Evolutionary conservation across 1,139 yeast species (phyloP), one percentile per base, ranked within the genome.

Genomic region (Sugiyamaella pinicola): DNA sequence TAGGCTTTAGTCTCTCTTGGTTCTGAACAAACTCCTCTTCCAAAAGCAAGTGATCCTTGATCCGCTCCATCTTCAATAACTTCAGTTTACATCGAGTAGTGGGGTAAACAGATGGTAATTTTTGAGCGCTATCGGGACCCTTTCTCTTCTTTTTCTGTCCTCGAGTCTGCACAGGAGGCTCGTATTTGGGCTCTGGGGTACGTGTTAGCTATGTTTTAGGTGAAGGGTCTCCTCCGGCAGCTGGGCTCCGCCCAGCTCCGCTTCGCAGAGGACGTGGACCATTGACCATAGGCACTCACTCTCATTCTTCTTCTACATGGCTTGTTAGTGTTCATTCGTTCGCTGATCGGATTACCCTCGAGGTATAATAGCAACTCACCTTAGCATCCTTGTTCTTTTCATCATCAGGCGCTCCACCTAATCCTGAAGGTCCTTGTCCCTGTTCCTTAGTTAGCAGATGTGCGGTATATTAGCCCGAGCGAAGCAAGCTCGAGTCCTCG

Each of bases 11-110:
- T 26, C 90, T 85, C 72, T 93, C 99, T 71, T 93, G 96, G 68
- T 91, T 91, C 60, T 95, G 84, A 38, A 93, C 97, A 72, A 87
- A 95, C 70, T 93, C 99, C 69, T 93, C 99, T 72, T 93, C 99
- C 65, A 93, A 78, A 63, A 93, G 78, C 65, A 93, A 77, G 69
- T 93, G 99, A 71, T 93, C 99, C 73, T 95, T 95, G 68, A 93
- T 91, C 71, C 99, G 83, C 70, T 93, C 99, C 79, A 93, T 83
- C 70, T 95, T 88, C 64, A 93, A 78, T 62, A 93, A 74, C 71
- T 89, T 90, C 69, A 93, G 79, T 71, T 89, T 89, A 69, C 98
- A 93, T 68, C 99, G 83, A 26, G 97, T 93, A 61, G 84, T 87
- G 47, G 99, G 99, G 67, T 85, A 82, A 35, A 93, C 96, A 45